Evolutionary conservation across 208 protist species (phyloP), one percentile per base, ranked within the genome.

Genomic region (Acanthamoeba healyi): DNA sequence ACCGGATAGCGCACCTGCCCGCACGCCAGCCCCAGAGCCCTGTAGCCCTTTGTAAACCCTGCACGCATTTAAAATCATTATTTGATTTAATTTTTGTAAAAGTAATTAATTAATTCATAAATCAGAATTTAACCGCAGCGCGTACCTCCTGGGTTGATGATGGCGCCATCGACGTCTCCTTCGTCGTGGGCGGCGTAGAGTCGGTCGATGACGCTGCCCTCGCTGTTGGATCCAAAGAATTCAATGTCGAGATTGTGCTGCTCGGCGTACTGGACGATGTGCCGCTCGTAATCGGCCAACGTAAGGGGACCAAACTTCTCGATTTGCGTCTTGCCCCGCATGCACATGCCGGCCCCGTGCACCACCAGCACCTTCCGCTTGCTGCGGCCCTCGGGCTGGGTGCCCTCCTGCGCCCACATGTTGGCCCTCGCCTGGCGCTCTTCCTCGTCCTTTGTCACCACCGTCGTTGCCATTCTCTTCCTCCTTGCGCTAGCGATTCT

Each of bases 331-430:
- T 86, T 86, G 77, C 77, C 77, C 7, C 77, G 77, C 77, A 86
- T 86, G 77, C 44, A 42, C 42, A 86, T 5, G 14, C 77, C 77
- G 4, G 77, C 77, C 1, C 77, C 77, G n/a, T 86, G 77, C 29
- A 86, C 46, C 7, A 86, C 77, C 38, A 86, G 77, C 15, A 86
- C 77, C 46, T 86, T 86, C 14, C 44, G 77, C n/a, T 86, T 86
- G 77, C 77, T 86, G 6, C 77, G 77, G 22, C 44, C 46, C 42
- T 86, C 77, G 3, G 77, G 77, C 24, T 86, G 77, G 19, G 77
- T 86, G 38, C 44, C 77, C 46, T 58, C 44, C 44, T 86, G 38
- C 0, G 77, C 77, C 77, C 77, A 86, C 29, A 38, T 49, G 29
- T n/a, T 29, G 14, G 77, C 77, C 26, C 44, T 32, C 26, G 44